Conservation (phyloP, 2,329 filamentous ascomycete genomes). For the Monilinia polystroma region DNA sequence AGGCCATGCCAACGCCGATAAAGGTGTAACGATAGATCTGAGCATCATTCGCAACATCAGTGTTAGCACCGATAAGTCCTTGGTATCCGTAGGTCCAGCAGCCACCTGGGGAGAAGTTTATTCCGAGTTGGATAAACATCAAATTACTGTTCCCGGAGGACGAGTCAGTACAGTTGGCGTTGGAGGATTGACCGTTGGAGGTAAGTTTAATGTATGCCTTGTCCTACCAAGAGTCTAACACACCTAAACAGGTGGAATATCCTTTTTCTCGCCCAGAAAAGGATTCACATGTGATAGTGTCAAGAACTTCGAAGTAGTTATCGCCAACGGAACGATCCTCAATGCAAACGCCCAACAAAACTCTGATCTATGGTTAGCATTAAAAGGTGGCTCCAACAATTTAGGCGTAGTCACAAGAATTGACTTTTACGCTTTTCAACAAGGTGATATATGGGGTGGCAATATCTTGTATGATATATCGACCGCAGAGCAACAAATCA, state of each 20-base stretch:
- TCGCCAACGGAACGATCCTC: constrained; percentile 50
- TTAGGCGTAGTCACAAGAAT: constrained; percentile 53
- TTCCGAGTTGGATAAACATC: not conserved
- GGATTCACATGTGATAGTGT: constrained; percentile 54
- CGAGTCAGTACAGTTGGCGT: constrained; percentile 21
- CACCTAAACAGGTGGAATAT: constrained; percentile 30
- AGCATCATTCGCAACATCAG: not conserved
- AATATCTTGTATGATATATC: constrained; percentile 16
- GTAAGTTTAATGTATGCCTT: not conserved
- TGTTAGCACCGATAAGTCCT: not conserved
- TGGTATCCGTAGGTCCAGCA: constrained; percentile 2
- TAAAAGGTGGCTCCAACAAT: constrained; percentile 57
- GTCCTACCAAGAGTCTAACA: not conserved
- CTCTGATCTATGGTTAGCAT: constrained; percentile 51
- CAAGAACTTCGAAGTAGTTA: constrained; percentile 51
- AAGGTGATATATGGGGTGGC: constrained; percentile 25
- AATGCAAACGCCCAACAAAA: constrained; percentile 44
- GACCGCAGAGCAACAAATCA: not conserved
- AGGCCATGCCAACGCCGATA: not conserved
- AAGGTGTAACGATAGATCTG: constrained; percentile 17
- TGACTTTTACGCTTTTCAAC: constrained; percentile 30
- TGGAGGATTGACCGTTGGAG: constrained; percentile 20
- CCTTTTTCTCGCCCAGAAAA: constrained; percentile 32
- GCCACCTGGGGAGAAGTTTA: constrained; percentile 17
- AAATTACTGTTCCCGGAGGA: constrained; percentile 10